Base-by-base conservation (phyloP, 2,329 filamentous ascomycete species). In the Scorias spongiosa region DNA sequence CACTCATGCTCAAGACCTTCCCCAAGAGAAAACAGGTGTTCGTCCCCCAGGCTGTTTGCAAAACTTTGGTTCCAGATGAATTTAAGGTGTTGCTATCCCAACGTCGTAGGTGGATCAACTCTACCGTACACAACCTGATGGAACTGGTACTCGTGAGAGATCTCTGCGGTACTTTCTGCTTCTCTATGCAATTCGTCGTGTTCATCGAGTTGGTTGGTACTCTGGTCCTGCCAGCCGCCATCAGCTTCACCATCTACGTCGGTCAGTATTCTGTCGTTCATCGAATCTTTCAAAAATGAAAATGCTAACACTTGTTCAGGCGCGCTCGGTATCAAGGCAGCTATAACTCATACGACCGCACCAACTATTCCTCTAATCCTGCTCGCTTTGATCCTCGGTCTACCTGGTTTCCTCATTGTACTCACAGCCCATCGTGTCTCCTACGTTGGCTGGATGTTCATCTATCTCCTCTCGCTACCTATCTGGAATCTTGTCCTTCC, bases 21-120 rank as follows among this genome's bases (percentile, higher is more conserved):
- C 91, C 91, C 49, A 98, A 98, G 73, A 82, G 91, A 45, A 98
- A 98, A 66, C 91, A 98, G 62, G 84, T 98, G 46, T 98, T 98
- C 61, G 86, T 98, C 39, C 93, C 93, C 2, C 91, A 98, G 60
- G 93, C 91, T 12, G 89, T 98, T 28, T 98, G 93, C 78, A 98
- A 98, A 69, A 98, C 91, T 6, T 91, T 86, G 3, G 91, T 96
- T 2, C 91, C 91, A 7, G 89, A 96, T 45, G 70, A 82, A 54
- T 98, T 98, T 66, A 84, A 76, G 64, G 87, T 98, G 42, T 70
- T 98, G 30, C 72, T 98, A 29, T 96, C 89, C 26, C 91, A 98
- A 65, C 80, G 91, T 57, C 84, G 91, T 63, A 80, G 91, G 64
- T 98, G 91, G 91, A 98, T 98, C 67, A 98, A 98, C 75, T 94